Base-by-base conservation (phyloP, 2,329 filamentous ascomycete species). In the Botrytis porri region DNA sequence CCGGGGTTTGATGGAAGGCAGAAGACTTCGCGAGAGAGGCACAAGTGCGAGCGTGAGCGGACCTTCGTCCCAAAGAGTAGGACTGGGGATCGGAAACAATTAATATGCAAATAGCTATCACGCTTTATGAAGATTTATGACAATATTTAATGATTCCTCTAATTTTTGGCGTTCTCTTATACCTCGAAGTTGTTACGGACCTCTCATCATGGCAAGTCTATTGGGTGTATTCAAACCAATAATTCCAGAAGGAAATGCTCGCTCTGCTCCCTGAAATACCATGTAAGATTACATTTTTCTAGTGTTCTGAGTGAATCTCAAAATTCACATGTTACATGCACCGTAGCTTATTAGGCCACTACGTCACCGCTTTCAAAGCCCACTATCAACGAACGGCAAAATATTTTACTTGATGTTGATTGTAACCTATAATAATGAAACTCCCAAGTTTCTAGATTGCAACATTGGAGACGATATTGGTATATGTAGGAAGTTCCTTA, bases 1-100 rank as follows among this genome's bases (percentile, higher is more conserved):
- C 51, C 87, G 95, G 74, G 96, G 96, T 0, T 82, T 99, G 77
- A 98, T 99, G 96, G 96, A 98, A 82, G 95, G 95, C 5, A 86
- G 95, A 62, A 87, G 95, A 74, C 90, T 98, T 85, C 86, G 95
- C 62, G 94, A 97, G 81, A 86, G 93, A 76, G 87, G 86, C 20
- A 82, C 83, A 74, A 82, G 82, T 20, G 82, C 83, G 74, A 82
- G 82, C 75, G 79, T 78, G 77, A 79, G 81, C 64, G 77, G 78
- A 70, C 78, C 79, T 66, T 75, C 79, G 70, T 79, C 78, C 45
- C 75, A 76, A 18, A 82, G 86, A 64, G 84, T 88, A 39, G 87
- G 87, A 16, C 80, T 89, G 22, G 87, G 87, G 2, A 88, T 89
- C 80, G 86, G 84, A 51, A 73, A 71, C 54, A 54, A 54, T 57